Evolutionary conservation across 768 basidiomycete species (phyloP).

Genomic region (Boletus patriciae): DNA sequence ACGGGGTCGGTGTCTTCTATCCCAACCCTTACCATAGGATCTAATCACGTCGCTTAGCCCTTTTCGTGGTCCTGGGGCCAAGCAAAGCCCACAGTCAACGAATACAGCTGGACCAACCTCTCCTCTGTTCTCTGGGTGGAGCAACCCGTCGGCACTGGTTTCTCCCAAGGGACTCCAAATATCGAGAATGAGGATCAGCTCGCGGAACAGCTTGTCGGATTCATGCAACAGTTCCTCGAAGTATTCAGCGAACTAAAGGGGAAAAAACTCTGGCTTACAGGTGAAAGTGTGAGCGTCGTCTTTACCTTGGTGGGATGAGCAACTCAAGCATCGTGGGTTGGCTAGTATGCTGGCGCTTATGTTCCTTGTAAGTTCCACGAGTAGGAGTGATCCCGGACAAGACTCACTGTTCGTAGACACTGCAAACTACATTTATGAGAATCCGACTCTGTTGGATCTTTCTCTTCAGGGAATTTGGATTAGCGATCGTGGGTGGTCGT

Average conservation of each 20-base stretch:
- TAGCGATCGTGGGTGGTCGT: constrained; percentile 55
- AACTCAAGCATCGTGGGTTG: not conserved
- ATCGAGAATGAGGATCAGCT: constrained; percentile 59
- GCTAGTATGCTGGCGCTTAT: constrained; percentile 74
- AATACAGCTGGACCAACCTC: constrained; percentile 78
- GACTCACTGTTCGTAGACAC: constrained; percentile 47
- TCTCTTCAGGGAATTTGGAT: constrained; percentile 72
- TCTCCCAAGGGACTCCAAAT: constrained; percentile 67
- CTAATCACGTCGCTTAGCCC: constrained; percentile 43
- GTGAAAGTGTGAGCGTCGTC: constrained; percentile 65
- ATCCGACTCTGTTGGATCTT: constrained; percentile 53
- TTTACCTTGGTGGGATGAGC: not conserved
- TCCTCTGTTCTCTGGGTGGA: constrained; percentile 75
- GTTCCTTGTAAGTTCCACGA: constrained; percentile 45
- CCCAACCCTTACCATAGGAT: constrained; percentile 18
- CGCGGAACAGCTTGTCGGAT: constrained; percentile 53
- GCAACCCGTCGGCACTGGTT: constrained; percentile 80
- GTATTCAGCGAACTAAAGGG: constrained; percentile 72
- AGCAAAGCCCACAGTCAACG: constrained; percentile 61
- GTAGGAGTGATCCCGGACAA: not conserved
- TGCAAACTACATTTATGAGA: constrained; percentile 69
- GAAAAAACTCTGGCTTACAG: constrained; percentile 68
- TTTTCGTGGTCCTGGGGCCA: constrained; percentile 65
- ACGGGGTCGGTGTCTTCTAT: constrained; percentile 51
- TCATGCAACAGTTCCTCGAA: constrained; percentile 72